Base-by-base conservation (phyloP, 352 stramenopile species). In the Pythium diclinum region DNA sequence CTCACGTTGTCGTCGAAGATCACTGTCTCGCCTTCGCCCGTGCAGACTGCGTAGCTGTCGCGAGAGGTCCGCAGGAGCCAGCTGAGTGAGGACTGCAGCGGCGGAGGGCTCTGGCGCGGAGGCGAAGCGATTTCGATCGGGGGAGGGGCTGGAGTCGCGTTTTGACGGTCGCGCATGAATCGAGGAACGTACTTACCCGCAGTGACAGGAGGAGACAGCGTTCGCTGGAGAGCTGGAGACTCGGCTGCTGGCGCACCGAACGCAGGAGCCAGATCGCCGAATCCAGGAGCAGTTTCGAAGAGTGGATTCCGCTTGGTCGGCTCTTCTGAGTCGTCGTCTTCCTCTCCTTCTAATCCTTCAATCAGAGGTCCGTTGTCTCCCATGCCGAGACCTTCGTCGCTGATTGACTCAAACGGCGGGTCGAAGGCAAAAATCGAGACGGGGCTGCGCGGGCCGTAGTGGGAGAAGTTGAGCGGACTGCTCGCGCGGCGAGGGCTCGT, bases 181-280 rank as follows among this genome's bases (percentile, higher is more conserved):
- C 79, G 77, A 60, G 85, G 85, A 28, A 93, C 79, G 28, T 88
- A 91, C 47, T 86, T 89, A n/a, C 79, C 82, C 3, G 67, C 72
- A 16, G 77, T 59, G n/a, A 77, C 74, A 6, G 82, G 84, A 1
- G 84, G 80, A 11, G 82, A 89, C 25, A 83, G 67, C 6, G 80
- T 88, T 51, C 74, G 72, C n/a, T 75, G 56, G 16, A 92, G 67
- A 36, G 72, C 65, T 33, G 79, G 79, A 8, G 78, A 70, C 6
- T 60, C 69, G 44, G 17, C 44, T 32, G 19, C 44, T 21, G n/a
- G 34, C 58, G 30, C 56, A 40, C 47, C 19, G 16, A 59, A 42
- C 14, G 32, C 19, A 16, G 32, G 19, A 38, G 33, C 34, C 11
- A 48, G n/a, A 25, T 55, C 34, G n/a, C 19, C 42, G 13, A 49